These are phyloP conservation scores for Cucumis melo DNA, from an alignment of 306 rosid species.

Conservation along the genomic window DNA sequence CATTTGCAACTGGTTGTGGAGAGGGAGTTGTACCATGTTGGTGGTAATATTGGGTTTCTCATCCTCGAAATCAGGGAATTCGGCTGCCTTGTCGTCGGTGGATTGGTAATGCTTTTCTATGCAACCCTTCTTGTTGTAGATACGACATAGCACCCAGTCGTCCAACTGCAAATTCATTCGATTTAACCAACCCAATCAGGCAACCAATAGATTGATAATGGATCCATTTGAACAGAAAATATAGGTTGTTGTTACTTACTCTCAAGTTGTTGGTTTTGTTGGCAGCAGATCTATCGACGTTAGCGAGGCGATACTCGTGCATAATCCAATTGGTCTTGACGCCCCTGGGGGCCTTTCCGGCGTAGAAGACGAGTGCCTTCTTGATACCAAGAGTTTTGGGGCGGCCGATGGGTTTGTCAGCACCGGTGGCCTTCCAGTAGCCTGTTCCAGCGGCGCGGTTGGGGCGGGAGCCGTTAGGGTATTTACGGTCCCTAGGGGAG, in stretches of 20 bases:
- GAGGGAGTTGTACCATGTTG: background rate
- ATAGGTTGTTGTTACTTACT: slow-evolving; percentile 21
- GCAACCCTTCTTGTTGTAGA: slow-evolving; percentile 82
- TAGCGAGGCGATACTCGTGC: slow-evolving; percentile 97
- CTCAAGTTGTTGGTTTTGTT: slow-evolving; percentile 46
- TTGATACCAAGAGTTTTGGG: slow-evolving; percentile 75
- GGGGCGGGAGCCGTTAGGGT: slow-evolving; percentile 93
- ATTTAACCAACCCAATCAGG: background rate
- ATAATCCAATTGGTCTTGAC: slow-evolving; percentile 95
- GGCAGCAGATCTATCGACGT: slow-evolving; percentile 72
- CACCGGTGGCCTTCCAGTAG: slow-evolving; percentile 96
- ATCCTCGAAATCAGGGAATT: slow-evolving; percentile 34
- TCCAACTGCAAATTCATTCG: slow-evolving; percentile 44
- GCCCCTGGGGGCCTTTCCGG: slow-evolving; percentile 80
- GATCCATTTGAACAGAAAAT: no score
- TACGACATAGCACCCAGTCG: slow-evolving; percentile 90
- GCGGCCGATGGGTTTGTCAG: slow-evolving; percentile 82
- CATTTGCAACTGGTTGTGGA: slow-evolving; percentile 23
- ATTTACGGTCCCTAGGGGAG: slow-evolving; percentile 82
- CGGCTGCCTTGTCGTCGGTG: slow-evolving; percentile 7
- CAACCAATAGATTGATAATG: background rate
- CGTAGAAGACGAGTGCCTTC: slow-evolving; percentile 81
- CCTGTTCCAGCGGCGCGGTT: slow-evolving; percentile 85
- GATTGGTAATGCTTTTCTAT: slow-evolving; percentile 35
- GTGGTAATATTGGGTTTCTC: slow-evolving; percentile 32